phyloP scores from a whole-genome alignment of 768 basidiomycete species.

The Tricholoma saponaceum region DNA sequence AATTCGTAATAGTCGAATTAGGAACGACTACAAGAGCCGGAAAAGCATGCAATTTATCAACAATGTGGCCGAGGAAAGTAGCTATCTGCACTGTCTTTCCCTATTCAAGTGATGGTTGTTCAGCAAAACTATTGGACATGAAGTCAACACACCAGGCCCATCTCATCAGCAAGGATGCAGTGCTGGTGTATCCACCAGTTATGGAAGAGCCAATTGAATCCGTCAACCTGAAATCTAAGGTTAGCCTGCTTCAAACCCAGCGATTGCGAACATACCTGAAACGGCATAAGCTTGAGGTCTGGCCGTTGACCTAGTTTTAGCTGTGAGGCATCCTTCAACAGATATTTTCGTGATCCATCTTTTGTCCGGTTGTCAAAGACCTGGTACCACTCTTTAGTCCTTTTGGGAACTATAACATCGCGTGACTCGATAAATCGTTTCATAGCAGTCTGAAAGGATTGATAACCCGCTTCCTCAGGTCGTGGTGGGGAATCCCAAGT shows the following conservation, averaged over 20 bases:
- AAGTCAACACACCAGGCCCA: constrained; percentile 69
- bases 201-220: constrained; percentile 79
- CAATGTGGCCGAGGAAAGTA: constrained; percentile 71
- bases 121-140: background rate
- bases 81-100: constrained; percentile 93
- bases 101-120: constrained; percentile 29
- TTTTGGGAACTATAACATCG: constrained; percentile 52
- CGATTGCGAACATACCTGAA: constrained; percentile 54
- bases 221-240: constrained; percentile 50
- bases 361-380: constrained; percentile 50
- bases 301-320: constrained; percentile 65
- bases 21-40: constrained; percentile 93
- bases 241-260: constrained; percentile 4
- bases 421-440: constrained; percentile 59
- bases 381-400: constrained; percentile 36
- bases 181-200: constrained; percentile 87
- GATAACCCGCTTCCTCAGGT: constrained; percentile 48
- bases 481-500: constrained; percentile 90
- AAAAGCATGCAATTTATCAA: constrained; percentile 50
- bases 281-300: constrained; percentile 74
- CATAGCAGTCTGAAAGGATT: constrained; percentile 67
- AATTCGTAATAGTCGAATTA: constrained; percentile 93
- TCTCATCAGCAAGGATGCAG: constrained; percentile 94
- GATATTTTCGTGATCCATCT: constrained; percentile 46
- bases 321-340: constrained; percentile 49